Evolutionary conservation across 495 filamentous ascomycete genomes (phyloP).

Genomic region (Talaromyces thailandensis): DNA sequence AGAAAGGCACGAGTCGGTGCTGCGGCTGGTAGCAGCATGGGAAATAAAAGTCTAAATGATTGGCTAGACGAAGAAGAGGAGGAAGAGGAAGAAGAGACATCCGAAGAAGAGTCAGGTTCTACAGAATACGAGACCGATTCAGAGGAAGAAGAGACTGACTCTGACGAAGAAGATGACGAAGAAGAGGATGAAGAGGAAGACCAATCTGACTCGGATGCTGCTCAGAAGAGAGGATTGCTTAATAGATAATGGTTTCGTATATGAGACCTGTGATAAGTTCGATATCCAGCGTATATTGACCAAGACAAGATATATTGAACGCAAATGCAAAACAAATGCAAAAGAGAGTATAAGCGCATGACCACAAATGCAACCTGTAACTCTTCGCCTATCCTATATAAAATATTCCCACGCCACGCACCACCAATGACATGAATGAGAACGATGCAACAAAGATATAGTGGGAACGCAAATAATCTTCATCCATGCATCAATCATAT

Average conservation of each 20-base stretch:
- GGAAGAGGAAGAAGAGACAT: slow-evolving; percentile 38
- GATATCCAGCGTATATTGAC: not conserved
- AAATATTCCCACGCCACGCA: not conserved
- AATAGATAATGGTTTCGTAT: not conserved
- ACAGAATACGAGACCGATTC: slow-evolving; percentile 37
- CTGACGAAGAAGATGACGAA: slow-evolving; percentile 44
- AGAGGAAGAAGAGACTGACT: slow-evolving; percentile 31
- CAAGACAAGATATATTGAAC: not conserved
- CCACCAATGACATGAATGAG: not conserved
- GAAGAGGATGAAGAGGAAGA: slow-evolving; percentile 33
- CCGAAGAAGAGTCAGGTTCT: slow-evolving; percentile 34
- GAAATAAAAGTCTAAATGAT: slow-evolving; percentile 69
- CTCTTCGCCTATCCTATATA: not conserved
- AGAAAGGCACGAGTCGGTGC: slow-evolving; percentile 11
- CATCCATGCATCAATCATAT: not conserved
- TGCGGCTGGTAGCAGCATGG: slow-evolving; percentile 23
- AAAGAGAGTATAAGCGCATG: not conserved
- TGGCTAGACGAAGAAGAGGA: slow-evolving; percentile 58
- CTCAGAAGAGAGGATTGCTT: not conserved
- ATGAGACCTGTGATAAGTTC: not conserved
- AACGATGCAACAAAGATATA: not conserved
- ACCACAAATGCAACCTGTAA: not conserved
- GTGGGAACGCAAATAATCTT: too few species aligned
- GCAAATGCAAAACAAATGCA: not conserved
- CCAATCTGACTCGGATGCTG: slow-evolving; percentile 10